Evolutionary conservation across 768 basidiomycete species (phyloP).

Genomic region (Psilocybe cyanescens): DNA sequence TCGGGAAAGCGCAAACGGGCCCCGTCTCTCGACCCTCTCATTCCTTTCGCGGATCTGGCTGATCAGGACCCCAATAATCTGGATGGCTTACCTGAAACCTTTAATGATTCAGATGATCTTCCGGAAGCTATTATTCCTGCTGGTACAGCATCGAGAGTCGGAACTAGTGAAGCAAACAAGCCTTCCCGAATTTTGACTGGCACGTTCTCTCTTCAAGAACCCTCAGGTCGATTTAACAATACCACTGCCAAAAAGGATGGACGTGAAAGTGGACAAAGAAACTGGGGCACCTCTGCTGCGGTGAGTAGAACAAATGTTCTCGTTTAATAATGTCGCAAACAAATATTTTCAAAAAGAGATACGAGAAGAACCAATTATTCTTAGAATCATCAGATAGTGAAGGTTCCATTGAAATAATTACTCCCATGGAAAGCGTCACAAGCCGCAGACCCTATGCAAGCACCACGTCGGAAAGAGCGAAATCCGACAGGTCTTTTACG

Average conservation of each 20-base stretch:
- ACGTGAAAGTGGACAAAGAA: background rate
- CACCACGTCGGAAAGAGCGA: background rate
- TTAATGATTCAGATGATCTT: slow-evolving; percentile 44
- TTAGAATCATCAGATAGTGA: slow-evolving; percentile 23
- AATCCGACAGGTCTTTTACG: background rate
- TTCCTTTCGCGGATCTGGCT: slow-evolving; percentile 51
- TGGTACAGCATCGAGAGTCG: background rate
- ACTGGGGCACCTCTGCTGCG: no score
- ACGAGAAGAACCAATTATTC: slow-evolving; percentile 17
- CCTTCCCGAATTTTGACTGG: no score
- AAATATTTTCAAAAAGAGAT: background rate
- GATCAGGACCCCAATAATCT: slow-evolving; percentile 18
- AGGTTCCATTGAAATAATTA: slow-evolving; percentile 20
- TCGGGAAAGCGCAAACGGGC: slow-evolving; percentile 32
- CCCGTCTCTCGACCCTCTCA: slow-evolving; percentile 46
- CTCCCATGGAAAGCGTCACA: slow-evolving; percentile 5
- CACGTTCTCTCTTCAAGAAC: no score
- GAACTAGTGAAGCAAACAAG: background rate
- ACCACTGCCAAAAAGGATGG: no score
- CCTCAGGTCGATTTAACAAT: background rate
- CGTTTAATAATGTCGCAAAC: background rate
- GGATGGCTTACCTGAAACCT: slow-evolving; percentile 24
- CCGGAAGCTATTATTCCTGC: slow-evolving; percentile 39
- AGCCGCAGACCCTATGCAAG: background rate
- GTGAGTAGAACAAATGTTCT: background rate